Evolutionary conservation across 805 yeast genomes (phyloP).

Genomic region (Yarrowia sp.): DNA sequence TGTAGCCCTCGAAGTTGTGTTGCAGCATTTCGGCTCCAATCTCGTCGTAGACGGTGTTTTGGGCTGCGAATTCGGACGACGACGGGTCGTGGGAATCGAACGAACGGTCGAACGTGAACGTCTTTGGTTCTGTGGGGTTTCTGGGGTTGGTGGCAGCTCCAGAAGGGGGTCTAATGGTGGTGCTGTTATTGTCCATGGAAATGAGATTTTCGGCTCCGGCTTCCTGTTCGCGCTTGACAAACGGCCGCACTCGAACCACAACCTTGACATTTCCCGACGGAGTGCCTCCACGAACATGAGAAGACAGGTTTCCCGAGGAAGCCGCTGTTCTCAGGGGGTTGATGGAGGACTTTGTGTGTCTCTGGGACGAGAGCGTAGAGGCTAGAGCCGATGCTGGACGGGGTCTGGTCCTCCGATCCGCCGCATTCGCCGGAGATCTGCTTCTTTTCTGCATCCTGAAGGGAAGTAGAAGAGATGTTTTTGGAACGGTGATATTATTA

Average conservation of each 20-base stretch:
- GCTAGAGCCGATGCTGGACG: conserved; percentile 30
- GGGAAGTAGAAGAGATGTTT: no score
- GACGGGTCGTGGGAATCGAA: conserved; percentile 56
- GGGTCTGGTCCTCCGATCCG: conserved; percentile 5
- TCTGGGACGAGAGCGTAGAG: background rate
- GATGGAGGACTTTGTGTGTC: background rate
- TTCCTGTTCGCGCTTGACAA: conserved; percentile 45
- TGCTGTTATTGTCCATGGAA: conserved; percentile 41
- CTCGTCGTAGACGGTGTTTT: conserved; percentile 58
- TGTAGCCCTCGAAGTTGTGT: conserved; percentile 72
- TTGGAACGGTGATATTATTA: no score
- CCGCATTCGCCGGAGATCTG: conserved; percentile 8
- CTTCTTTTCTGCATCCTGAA: conserved; percentile 18
- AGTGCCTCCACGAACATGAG: background rate
- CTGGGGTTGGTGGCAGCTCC: conserved; percentile 39
- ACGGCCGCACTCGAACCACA: conserved; percentile 53
- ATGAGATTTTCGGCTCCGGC: conserved; percentile 40
- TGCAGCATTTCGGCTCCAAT: conserved; percentile 67
- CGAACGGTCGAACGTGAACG: conserved; percentile 60
- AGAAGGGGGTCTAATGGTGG: conserved; percentile 43
- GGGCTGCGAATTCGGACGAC: conserved; percentile 55
- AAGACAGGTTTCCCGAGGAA: conserved; percentile 7
- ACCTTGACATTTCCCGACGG: conserved; percentile 49
- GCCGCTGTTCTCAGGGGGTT: conserved; percentile 17
- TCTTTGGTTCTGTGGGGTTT: conserved; percentile 49